A percentile compares a stretch with the other conserved stretches of the same genome.
Conservation (phyloP, 768 basidiomycete genomes). For the Pulveroboletus frians region DNA sequence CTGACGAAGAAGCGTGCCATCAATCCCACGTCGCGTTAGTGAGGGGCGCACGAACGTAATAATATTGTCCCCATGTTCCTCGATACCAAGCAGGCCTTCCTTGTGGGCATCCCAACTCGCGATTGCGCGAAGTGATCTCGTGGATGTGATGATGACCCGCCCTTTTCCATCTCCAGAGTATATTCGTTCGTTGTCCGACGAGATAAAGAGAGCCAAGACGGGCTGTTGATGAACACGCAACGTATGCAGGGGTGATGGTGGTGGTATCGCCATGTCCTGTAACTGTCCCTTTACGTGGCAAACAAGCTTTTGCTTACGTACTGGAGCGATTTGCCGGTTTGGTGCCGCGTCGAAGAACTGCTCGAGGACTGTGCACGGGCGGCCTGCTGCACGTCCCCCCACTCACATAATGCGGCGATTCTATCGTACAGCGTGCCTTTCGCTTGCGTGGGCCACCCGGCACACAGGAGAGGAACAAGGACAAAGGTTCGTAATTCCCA, state of each 20-base stretch:
- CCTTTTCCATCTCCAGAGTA: slow-evolving; percentile 87
- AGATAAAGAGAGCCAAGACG: slow-evolving; percentile 57
- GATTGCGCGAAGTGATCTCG: slow-evolving; percentile 68
- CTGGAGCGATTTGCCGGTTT: no score
- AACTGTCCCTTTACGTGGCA: no score
- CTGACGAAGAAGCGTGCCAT: slow-evolving; percentile 25
- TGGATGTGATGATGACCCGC: slow-evolving; percentile 69
- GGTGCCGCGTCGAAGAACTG: no score
- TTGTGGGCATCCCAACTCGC: slow-evolving; percentile 75
- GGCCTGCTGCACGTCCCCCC: no score
- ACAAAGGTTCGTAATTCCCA: no score
- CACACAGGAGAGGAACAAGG: no score
- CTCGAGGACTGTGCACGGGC: no score
- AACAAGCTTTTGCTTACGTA: no score
- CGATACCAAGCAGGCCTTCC: slow-evolving; percentile 69
- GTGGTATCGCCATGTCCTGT: slow-evolving; percentile 8
- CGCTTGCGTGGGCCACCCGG: no score
- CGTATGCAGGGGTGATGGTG: slow-evolving; percentile 65
- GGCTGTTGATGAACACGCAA: slow-evolving; percentile 68
- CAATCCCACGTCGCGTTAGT: neutral
- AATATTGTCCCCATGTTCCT: slow-evolving; percentile 63
- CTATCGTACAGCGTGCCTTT: no score
- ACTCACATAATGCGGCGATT: no score
- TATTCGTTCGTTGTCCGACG: slow-evolving; percentile 68
- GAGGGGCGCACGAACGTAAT: slow-evolving; percentile 62